Evolutionary conservation across 495 filamentous ascomycete genomes (phyloP).

Genomic region (Durotheca rogersii): DNA sequence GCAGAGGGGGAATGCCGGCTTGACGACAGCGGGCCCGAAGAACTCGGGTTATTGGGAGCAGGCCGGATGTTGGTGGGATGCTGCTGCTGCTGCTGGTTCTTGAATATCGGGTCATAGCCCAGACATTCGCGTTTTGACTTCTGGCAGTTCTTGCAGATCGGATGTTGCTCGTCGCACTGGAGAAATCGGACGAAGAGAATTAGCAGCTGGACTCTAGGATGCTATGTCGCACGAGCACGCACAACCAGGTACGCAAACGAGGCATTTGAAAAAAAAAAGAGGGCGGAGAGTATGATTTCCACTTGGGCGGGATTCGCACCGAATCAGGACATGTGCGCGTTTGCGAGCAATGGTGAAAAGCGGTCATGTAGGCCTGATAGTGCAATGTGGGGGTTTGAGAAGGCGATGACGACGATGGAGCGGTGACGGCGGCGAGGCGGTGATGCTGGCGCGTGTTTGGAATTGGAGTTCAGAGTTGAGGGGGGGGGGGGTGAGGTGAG

Average conservation of each 20-base stretch:
- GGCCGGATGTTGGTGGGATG: conserved; percentile 34
- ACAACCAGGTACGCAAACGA: too few relatives aligned
- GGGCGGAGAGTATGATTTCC: background rate
- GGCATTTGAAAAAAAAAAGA: background rate
- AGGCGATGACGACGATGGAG: conserved; percentile 5
- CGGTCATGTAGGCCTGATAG: background rate
- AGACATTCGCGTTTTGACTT: conserved; percentile 97
- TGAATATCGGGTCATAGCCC: conserved; percentile 98
- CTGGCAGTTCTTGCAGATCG: conserved; percentile 92
- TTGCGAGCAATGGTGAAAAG: background rate
- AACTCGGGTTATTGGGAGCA: conserved; percentile 31
- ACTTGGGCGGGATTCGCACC: too few relatives aligned
- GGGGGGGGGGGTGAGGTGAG: background rate
- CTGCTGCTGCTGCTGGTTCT: conserved; percentile 63
- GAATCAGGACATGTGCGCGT: background rate
- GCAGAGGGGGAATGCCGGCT: conserved; percentile 46
- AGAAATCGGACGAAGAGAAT: conserved; percentile 13
- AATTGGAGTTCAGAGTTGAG: background rate
- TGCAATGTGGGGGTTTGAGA: background rate
- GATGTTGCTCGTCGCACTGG: conserved; percentile 96
- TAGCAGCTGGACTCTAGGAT: conserved; percentile 11
- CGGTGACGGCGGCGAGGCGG: too few relatives aligned
- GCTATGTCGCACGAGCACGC: background rate
- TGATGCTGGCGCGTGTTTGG: too few relatives aligned
- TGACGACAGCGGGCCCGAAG: conserved; percentile 38